Conservation (phyloP, 2,329 filamentous ascomycete species). For the Colletotrichum noveboracense region DNA sequence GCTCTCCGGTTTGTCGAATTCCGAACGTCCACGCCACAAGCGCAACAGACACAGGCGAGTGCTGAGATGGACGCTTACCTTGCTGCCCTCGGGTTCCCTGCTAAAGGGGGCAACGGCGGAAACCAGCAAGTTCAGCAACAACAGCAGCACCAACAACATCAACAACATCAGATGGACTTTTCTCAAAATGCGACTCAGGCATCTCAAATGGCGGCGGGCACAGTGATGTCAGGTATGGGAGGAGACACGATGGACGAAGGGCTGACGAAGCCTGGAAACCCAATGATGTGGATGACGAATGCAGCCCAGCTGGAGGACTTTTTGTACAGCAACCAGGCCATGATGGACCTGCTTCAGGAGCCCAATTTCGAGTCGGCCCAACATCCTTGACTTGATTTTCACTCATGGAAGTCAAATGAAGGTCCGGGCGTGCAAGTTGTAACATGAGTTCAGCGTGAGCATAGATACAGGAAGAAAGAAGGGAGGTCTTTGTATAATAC, state of each 20-base stretch:
- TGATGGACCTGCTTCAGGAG: slow-evolving; percentile 40
- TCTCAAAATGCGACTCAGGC: neutral
- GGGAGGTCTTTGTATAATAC: fast-evolving
- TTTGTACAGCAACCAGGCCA: slow-evolving; percentile 42
- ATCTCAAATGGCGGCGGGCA: neutral
- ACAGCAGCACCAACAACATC: neutral
- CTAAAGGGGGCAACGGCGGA: neutral
- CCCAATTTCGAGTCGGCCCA: neutral
- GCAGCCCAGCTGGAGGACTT: slow-evolving; percentile 41
- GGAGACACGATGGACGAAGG: neutral
- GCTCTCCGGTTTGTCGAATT: slow-evolving; percentile 64
- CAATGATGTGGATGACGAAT: slow-evolving; percentile 41
- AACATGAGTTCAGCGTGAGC: neutral
- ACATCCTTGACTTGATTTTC: neutral
- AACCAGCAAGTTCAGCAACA: neutral
- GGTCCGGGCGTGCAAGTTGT: fast-evolving
- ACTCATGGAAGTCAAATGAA: neutral
- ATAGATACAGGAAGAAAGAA: fast-evolving
- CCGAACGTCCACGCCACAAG: slow-evolving; percentile 38
- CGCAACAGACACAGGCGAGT: slow-evolving; percentile 35
- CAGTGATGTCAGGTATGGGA: neutral
- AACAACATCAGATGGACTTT: neutral
- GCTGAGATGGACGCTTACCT: slow-evolving; percentile 56
- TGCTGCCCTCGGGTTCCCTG: slow-evolving; percentile 52
- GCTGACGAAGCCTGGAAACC: slow-evolving; percentile 20